Base-by-base conservation (phyloP, 2,329 filamentous ascomycete genomes). In the Pestalotiopsis sp. region DNA sequence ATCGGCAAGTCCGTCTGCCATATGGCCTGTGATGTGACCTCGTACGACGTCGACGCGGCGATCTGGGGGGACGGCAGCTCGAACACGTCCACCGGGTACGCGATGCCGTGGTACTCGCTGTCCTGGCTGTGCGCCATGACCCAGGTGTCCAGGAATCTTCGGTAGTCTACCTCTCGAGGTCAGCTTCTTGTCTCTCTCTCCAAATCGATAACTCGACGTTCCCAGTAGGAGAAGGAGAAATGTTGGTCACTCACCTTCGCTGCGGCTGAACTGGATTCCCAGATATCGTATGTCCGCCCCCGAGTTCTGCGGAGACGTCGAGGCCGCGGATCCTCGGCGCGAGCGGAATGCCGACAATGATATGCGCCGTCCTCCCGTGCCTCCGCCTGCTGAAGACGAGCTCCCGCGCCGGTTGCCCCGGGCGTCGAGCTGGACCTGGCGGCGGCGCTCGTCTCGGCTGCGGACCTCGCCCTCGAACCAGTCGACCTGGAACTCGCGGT, bases 21-120 rank as follows among this genome's bases (percentile, higher is more conserved):
- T 1, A 69, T 66, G 6, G 68, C 61, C 1, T 70, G 67, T 3
- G 68, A 68, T 4, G 68, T 61, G 7, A 73, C 67, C 49, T 77
- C 75, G 7, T 69, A 71, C 17, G 70, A 69, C 23, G 75, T 72
- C 11, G 71, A 69, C 1, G 82, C 77, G 38, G 76, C 75, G n/a
- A 86, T 81, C 66, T 85, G 80, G 14, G 83, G 83, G 52, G 84
- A 84, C 4, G 83, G 82, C 11, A 86, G 74, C 74, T 86, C 84
- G 67, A 84, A 80, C 62, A 80, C 82, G 72, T 83, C 81, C 5
- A 79, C 78, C 3, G 84, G 83, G 67, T 85, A 84, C 1, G 83
- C 78, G 31, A 84, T 80, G 7, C 81, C 82, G 27, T 81, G 78
- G 68, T 85, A 85, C 66, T 84, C 82, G 67, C 80, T 80, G 70